Base-by-base conservation (phyloP, 805 yeast genomes). In the Yarrowia bubula region DNA sequence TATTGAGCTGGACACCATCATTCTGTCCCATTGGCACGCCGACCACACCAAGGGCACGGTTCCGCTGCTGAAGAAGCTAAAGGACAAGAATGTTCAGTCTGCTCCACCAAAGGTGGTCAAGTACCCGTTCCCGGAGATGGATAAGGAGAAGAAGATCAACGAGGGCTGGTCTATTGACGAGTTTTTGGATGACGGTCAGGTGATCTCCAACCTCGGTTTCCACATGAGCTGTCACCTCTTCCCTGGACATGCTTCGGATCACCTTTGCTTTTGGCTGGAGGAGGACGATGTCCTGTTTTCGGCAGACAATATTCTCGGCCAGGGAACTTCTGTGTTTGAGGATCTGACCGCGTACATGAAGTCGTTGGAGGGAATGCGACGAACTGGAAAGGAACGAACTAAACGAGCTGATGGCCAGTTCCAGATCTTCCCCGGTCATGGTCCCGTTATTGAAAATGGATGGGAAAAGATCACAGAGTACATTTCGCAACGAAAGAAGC, bases 191-290 rank as follows among this genome's bases (percentile, higher is more conserved):
- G 75, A 71, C 43, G 75, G 73, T 33, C 70, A 73, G 53, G 61
- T 44, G 8, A 65, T 75, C 44, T 64, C 61, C 38, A 50, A 66
- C 1, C 73, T 71, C 4, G 78, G 75, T 17, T 75, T 74, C 17
- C 69, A 70, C 6, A 50, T 76, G 60, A 65, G 50, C 17, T 72
- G 73, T 4, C 66, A 71, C 35, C 69, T 68, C 66, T 74, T 77
- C 10, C 79, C 79, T 0, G 79, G 79, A 15, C 79, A 76, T 53
- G 70, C 77, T 31, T 72, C 69, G 18, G 79, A 76, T 67, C 79
- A 76, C 64, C 41, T 72, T 37, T 71, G 75, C 46, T 69, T 76
- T 60, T 73, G 73, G 71, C 71, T 76, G n/a, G 70, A 68, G 15
- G 73, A 76, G 57, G 79, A 76, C 63, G 64, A 69, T 18, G 70